A percentile compares a stretch with the other conserved stretches of the same genome.
phyloP scores from a whole-genome alignment of 176 grass and related monocot genomes.

The Poa annua region DNA sequence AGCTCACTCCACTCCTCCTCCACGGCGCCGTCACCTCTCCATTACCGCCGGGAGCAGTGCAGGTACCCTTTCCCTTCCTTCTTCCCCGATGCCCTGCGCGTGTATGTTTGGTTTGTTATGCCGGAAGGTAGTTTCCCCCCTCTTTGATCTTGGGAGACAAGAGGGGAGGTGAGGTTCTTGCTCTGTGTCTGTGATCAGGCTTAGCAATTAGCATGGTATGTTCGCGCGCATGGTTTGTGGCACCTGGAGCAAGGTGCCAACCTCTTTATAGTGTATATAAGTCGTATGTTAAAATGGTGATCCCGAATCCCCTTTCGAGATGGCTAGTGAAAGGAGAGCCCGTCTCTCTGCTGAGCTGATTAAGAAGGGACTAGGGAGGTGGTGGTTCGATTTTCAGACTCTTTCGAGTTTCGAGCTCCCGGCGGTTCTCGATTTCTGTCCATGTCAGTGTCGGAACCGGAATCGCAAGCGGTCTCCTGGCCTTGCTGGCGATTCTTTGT shows the following conservation, averaged over 20 bases:
- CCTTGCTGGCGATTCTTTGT: not conserved
- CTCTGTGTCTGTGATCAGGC: not conserved
- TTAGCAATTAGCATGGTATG: not conserved
- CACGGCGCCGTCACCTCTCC: conserved; percentile 15
- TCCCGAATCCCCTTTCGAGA: conserved; percentile 10
- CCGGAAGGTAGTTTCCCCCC: not conserved
- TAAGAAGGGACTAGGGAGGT: not conserved
- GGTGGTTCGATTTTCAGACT: not conserved
- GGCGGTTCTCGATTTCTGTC: not conserved
- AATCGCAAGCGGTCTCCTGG: not conserved
- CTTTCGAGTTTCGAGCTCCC: not conserved
- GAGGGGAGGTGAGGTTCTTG: conserved; percentile 2
- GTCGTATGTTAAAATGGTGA: not conserved
- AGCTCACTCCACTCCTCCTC: not conserved
- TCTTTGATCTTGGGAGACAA: not conserved
- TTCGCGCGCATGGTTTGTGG: not conserved
- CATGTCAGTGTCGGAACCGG: conserved; percentile 26
- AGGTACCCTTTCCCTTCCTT: conserved; percentile 12
- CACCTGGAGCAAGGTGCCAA: not conserved
- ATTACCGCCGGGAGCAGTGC: conserved; percentile 1
- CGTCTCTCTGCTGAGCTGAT: conserved; percentile 9
- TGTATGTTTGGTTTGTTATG: not conserved
- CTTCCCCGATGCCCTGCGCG: not conserved
- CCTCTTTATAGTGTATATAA: not conserved
- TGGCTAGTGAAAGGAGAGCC: not conserved